Evolutionary conservation across 2,329 filamentous ascomycete genomes (phyloP).

Genomic region (Trichoderma sp.): DNA sequence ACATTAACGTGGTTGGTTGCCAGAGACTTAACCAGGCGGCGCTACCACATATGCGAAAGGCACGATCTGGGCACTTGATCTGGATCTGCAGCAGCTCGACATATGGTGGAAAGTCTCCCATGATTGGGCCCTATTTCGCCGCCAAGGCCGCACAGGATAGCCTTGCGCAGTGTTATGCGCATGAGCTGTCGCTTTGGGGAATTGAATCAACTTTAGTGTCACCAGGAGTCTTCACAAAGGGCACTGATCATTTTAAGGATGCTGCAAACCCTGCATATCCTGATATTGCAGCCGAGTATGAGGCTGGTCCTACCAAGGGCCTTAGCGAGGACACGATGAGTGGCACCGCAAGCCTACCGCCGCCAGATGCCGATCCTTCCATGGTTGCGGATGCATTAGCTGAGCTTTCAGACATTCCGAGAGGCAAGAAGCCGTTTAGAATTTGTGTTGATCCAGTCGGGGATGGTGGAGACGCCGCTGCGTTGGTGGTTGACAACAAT

Average conservation of each 20-base stretch:
- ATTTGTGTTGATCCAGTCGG: not conserved
- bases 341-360: not conserved
- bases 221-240: slow-evolving; percentile 5
- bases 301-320: slow-evolving; percentile 3
- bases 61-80: slow-evolving; percentile 1
- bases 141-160: slow-evolving; percentile 6
- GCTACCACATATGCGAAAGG: slow-evolving; percentile 3
- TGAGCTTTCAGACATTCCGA: slow-evolving; percentile 7
- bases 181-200: not conserved
- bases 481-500: not conserved
- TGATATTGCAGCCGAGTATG: not conserved
- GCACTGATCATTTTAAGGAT: not conserved
- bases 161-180: not conserved
- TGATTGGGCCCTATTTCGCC: slow-evolving; percentile 7
- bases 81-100: slow-evolving; percentile 9
- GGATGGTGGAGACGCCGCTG: not conserved
- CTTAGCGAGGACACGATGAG: not conserved
- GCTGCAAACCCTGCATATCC: not conserved
- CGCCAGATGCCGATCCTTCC: slow-evolving; percentile 1
- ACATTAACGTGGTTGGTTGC: slow-evolving; percentile 5
- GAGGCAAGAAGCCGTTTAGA: slow-evolving; percentile 13
- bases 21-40: slow-evolving; percentile 4
- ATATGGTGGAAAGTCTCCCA: slow-evolving; percentile 11
- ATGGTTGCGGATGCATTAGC: not conserved
- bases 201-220: slow-evolving; percentile 5